Evolutionary conservation across 257 asterid species (phyloP).

Genomic region (Mentha longifolia): DNA sequence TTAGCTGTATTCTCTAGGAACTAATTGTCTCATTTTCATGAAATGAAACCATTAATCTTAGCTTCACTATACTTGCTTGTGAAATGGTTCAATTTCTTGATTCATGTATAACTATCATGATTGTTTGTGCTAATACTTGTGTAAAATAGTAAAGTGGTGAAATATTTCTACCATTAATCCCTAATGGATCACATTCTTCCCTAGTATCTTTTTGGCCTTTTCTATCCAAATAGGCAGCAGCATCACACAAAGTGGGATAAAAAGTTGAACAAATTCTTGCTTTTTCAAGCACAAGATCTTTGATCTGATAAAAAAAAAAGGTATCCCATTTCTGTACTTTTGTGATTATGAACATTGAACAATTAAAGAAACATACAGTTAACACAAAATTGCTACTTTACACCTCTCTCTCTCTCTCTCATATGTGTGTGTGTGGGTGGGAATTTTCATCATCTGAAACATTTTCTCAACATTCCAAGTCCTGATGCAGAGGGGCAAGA

Average conservation of each 20-base stretch:
- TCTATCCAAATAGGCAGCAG: neutral
- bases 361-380: constrained; percentile 7
- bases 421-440: neutral
- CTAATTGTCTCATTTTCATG: constrained; percentile 10
- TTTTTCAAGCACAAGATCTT: constrained; percentile 2
- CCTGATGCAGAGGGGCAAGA: constrained; percentile 36
- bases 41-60: constrained; percentile 7
- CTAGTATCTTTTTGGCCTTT: neutral
- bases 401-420: constrained; percentile 36
- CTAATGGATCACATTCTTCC: neutral
- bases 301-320: neutral
- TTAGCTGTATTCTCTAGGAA: constrained; percentile 25
- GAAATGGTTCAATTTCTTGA: neutral
- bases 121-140: neutral
- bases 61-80: constrained; percentile 9
- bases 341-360: constrained; percentile 15
- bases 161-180: neutral
- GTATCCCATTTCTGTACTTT: constrained; percentile 20
- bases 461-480: constrained; percentile 34
- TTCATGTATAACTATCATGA: neutral
- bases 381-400: constrained; percentile 38
- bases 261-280: constrained; percentile 11
- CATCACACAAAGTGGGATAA: constrained; percentile 26
- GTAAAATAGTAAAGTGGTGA: neutral
- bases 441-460: neutral